Evolutionary conservation across 177 flowering plant species (phyloP).

Genomic region (Vitis hybrid): DNA sequence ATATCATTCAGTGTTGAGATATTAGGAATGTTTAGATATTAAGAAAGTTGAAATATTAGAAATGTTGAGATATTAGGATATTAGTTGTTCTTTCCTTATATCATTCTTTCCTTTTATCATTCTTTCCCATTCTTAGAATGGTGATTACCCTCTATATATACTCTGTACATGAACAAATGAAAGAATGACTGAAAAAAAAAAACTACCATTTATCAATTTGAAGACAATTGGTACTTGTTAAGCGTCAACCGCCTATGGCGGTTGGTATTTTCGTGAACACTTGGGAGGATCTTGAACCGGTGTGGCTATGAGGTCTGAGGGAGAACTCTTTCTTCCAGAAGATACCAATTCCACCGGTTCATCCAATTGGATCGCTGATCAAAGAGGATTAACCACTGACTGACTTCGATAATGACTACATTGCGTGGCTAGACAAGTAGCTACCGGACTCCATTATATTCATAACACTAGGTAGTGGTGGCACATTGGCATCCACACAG

Average conservation of each 20-base stretch:
- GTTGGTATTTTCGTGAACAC: slow-evolving; percentile 41
- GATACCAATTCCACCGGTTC: slow-evolving; percentile 27
- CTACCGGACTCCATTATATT: slow-evolving; percentile 32
- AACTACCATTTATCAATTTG: too few relatives aligned
- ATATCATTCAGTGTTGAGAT: too few relatives aligned
- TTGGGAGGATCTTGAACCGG: slow-evolving; percentile 39
- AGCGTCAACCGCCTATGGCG: slow-evolving; percentile 11
- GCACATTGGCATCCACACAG: slow-evolving; percentile 32
- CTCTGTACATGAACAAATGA: too few relatives aligned
- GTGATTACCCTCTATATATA: too few relatives aligned
- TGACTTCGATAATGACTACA: background rate
- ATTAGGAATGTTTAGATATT: too few relatives aligned
- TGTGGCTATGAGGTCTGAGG: slow-evolving; percentile 14
- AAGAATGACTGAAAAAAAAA: too few relatives aligned
- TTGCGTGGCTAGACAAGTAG: slow-evolving; percentile 42
- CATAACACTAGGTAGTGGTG: slow-evolving; percentile 42
- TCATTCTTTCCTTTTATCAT: too few relatives aligned
- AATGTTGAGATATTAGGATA: too few relatives aligned
- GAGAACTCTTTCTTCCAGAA: slow-evolving; percentile 14
- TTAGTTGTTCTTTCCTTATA: too few relatives aligned
- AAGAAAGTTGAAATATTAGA: too few relatives aligned
- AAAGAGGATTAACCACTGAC: slow-evolving; percentile 4
- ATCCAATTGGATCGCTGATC: slow-evolving; percentile 38
- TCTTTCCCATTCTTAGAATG: too few relatives aligned
- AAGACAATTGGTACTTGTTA: slow-evolving; percentile 15